A percentile compares a stretch with the other conserved stretches of the same genome.
phyloP scores from a whole-genome alignment of 176 grass and related monocot genomes.

The Themeda triandra region DNA sequence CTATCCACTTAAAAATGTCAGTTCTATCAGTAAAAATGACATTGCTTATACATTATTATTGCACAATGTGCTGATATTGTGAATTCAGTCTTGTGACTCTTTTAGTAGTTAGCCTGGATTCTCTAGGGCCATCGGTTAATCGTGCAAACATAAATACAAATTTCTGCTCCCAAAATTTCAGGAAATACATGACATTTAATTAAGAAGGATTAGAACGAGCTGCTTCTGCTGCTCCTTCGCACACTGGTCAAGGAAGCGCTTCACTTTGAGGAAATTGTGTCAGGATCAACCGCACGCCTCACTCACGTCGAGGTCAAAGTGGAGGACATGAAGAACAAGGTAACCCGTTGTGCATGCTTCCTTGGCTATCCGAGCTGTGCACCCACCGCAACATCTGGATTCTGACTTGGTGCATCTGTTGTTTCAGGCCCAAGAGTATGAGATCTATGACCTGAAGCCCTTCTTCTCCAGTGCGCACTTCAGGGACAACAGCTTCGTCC shows the following conservation, averaged over 20 bases:
- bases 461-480: constrained; percentile 85
- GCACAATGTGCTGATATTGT: too few relatives aligned
- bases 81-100: not conserved
- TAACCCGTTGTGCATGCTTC: not conserved
- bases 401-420: not conserved
- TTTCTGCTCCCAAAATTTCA: constrained; percentile 67
- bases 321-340: constrained; percentile 81
- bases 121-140: too few relatives aligned
- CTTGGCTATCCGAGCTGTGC: too few relatives aligned
- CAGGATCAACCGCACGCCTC: constrained; percentile 47
- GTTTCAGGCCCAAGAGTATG: constrained; percentile 86
- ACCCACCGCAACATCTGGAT: not conserved
- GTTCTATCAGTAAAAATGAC: not conserved
- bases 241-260: constrained; percentile 76
- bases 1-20: not conserved
- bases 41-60: too few relatives aligned
- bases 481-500: constrained; percentile 69
- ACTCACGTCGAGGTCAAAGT: constrained; percentile 73
- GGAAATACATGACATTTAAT: constrained; percentile 97
- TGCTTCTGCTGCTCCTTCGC: constrained; percentile 88
- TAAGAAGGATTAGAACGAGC: constrained; percentile 93
- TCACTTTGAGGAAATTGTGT: constrained; percentile 84
- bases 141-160: constrained; percentile 9
- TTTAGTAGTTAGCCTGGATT: not conserved
- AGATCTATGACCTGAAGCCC: constrained; percentile 83